Conservation (phyloP, 306 rosid genomes). For the Geum urbanum region DNA sequence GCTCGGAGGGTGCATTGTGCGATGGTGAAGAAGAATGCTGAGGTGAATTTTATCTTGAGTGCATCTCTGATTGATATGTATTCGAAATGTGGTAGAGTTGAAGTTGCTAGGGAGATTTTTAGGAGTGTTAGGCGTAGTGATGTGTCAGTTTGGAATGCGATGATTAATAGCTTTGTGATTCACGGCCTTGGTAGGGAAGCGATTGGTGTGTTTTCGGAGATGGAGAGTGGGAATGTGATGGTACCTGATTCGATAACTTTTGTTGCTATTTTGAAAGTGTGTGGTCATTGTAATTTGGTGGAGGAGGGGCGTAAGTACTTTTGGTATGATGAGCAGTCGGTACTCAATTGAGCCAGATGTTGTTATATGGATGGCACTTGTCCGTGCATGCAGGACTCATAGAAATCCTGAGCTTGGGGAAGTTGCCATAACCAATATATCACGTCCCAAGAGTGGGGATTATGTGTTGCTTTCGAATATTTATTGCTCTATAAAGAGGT, state of each 20-base stretch:
- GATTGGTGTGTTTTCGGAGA: constrained; percentile 39
- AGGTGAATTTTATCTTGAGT: constrained; percentile 48
- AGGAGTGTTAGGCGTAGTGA: constrained; percentile 30
- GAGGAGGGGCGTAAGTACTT: constrained; percentile 53
- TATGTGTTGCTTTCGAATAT: constrained; percentile 63
- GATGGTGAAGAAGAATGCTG: constrained; percentile 47
- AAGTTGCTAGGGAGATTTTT: constrained; percentile 46
- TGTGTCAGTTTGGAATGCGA: constrained; percentile 69
- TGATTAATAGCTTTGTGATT: constrained; percentile 63
- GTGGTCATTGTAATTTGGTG: constrained; percentile 64
- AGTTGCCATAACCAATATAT: constrained; percentile 53
- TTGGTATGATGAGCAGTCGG: constrained; percentile 45
- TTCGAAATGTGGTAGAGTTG: constrained; percentile 63
- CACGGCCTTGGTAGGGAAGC: constrained; percentile 67
- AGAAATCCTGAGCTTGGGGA: constrained; percentile 53
- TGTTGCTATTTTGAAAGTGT: constrained; percentile 57
- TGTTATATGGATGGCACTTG: constrained; percentile 64
- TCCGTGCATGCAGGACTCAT: constrained; percentile 60
- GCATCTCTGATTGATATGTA: constrained; percentile 63
- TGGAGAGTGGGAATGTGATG: constrained; percentile 48
- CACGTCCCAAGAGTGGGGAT: constrained; percentile 56
- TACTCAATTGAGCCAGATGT: constrained; percentile 59
- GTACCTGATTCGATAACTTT: constrained; percentile 59
- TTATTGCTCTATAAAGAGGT: constrained; percentile 59
- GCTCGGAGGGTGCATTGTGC: constrained; percentile 57